These are phyloP conservation scores for Malus asiatica DNA, from an alignment of 306 rosid species.

Conservation along the genomic window DNA sequence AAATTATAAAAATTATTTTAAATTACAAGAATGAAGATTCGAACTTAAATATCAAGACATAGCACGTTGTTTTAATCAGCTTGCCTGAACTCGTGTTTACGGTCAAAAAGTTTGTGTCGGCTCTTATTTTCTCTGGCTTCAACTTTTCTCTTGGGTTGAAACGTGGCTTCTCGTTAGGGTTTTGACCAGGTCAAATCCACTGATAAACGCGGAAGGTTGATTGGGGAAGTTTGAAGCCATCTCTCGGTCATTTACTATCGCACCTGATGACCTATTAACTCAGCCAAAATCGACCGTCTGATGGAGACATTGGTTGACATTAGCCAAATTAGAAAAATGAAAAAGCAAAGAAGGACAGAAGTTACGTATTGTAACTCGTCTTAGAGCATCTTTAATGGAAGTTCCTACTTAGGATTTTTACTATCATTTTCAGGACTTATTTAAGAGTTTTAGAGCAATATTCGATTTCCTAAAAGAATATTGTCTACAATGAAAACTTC, in stretches of 20 bases:
- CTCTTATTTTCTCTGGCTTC: neutral
- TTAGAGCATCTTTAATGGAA: too few relatives aligned
- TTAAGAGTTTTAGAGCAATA: too few relatives aligned
- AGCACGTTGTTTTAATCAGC: too few relatives aligned
- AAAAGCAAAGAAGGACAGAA: neutral
- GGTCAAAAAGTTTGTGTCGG: neutral
- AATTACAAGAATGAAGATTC: too few relatives aligned
- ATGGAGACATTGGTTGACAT: neutral
- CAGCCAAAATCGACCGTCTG: neutral
- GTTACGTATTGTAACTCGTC: too few relatives aligned
- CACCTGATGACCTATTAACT: neutral
- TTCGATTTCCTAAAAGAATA: too few relatives aligned
- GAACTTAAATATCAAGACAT: fast-evolving
- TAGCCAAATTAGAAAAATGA: neutral
- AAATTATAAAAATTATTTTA: too few relatives aligned
- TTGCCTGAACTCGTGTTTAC: fast-evolving
- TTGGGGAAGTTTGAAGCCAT: neutral
- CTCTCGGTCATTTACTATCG: neutral
- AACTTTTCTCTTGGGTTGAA: neutral
- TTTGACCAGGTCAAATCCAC: neutral
- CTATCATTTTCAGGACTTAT: too few relatives aligned
- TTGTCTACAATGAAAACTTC: too few relatives aligned
- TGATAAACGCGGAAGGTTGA: neutral
- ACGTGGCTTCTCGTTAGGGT: neutral
- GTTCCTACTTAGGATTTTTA: too few relatives aligned